These are phyloP conservation scores for Lotmaria passim DNA, from an alignment of 208 protist species.

Conservation along the genomic window DNA sequence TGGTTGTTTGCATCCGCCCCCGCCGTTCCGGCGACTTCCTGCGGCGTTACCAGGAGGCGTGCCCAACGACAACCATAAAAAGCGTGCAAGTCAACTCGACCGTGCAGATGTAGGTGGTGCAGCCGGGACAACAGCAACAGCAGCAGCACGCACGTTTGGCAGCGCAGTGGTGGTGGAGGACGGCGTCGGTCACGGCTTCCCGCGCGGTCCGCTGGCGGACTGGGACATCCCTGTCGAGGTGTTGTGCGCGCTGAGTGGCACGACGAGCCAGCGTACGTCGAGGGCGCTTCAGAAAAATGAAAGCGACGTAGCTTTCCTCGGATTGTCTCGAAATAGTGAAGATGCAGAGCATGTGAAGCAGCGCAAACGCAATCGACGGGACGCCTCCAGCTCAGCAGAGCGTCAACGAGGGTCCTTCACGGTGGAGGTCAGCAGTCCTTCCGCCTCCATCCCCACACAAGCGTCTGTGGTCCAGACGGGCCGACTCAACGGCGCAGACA, in stretches of 20 bases:
- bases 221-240: slow-evolving; percentile 75
- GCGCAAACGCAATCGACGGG: no score
- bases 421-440: background rate
- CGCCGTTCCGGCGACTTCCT: no score
- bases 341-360: no score
- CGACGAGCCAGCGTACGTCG: background rate
- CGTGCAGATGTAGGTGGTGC: no score
- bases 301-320: no score
- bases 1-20: background rate
- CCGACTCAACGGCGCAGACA: background rate
- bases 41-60: no score
- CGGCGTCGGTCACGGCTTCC: slow-evolving; percentile 44
- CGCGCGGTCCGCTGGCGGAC: slow-evolving; percentile 52
- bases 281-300: no score
- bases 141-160: slow-evolving; percentile 5
- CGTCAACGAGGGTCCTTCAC: background rate
- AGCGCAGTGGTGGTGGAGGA: slow-evolving; percentile 22
- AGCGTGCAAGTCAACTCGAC: no score
- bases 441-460: background rate
- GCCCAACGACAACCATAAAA: no score
- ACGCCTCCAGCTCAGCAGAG: no score
- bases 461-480: background rate
- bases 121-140: background rate
- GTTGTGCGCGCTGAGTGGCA: slow-evolving; percentile 33
- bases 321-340: no score